Base-by-base conservation (phyloP, 2,329 filamentous ascomycete genomes). In the Talaromyces amestolkiae region DNA sequence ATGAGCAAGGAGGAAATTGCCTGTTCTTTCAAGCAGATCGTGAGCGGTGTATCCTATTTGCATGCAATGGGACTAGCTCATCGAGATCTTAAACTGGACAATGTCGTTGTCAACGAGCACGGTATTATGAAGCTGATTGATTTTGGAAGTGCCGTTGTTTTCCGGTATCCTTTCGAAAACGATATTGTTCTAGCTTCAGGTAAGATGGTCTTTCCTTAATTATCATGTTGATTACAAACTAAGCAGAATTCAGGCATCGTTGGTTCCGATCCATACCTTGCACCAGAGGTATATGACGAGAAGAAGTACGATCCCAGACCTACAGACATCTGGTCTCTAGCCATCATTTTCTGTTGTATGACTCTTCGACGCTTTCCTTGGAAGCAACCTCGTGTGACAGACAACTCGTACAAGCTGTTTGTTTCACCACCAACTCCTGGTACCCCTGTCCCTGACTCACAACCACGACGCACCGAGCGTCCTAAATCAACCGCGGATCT, bases 101-200 rank as follows among this genome's bases (percentile, higher is more conserved):
- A 99, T 71, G 95, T 99, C 22, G 95, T 99, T 33, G 93, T 99
- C 66, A 98, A 93, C 74, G 91, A 96, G 74, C 87, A 91, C 73
- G 95, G 95, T 2, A 98, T 99, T 72, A 97, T 99, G 93, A 99
- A 99, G 79, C 91, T 99, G 69, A 99, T 99, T 73, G 95, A 99
- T 77, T 99, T 99, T 79, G 95, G 95, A 31, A 98, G 93, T 80
- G 94, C 95, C 0, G 93, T 95, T 70, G 94, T 99, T 47, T 99
- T 97, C 81, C 89, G 91, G 73, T 99, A 99, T 83, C 95, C 95
- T 0, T 98, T 99, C 74, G 95, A 99, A 79, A 93, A 89, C 69
- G 92, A 92, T 61, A 87, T 93, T 65, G 91, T 95, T 15, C 83
- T 89, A 53, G 91, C 93, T 43, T 89, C 87, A 76, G 93, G 92